Evolutionary conservation across 805 yeast genomes (phyloP), one percentile per base, ranked within the genome.

Genomic region (Ogataea angusta): DNA sequence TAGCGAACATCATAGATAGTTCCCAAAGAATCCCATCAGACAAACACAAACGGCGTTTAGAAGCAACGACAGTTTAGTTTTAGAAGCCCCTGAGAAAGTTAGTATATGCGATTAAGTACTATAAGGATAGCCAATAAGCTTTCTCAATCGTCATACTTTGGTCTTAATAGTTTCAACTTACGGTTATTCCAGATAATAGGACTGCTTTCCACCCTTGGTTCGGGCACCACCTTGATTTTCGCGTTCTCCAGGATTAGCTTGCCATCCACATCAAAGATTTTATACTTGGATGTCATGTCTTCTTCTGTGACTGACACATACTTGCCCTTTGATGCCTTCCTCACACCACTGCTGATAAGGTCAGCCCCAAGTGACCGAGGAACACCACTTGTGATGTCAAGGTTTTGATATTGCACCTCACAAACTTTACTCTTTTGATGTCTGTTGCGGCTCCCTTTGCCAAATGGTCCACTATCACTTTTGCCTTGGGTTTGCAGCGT

Each of bases 311-410:
- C 54, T 3, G 64, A 52, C 7, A 80, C 72, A 53, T 60, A 80
- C 42, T 62, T 61, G 0, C 91, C 91, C 34, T 55, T 60, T 8
- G 59, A 53, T 0, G 64, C 67, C 6, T 32, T 30, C n/a, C 64
- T 56, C 4, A 75, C 80, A 1, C 87, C 86, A 8, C 53, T 55
- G 21, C 64, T 63, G 29, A 82, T 70, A 36, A 80, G 55, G 0
- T 63, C 64, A 5, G 60, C 57, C 1, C 75, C 78, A 21, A 65
- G 38, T 4, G 64, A 67, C 30, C 50, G 43, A 12, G 83, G 82
- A n/a, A 76, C 50, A 0, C 74, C 72, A 10, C 53, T 53, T 0
- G 69, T 54, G 3, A 68, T 53, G 22, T 69, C 71, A 29, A 76
- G 49, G 51, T 73, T 75, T 10, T 61, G 62, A 48, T 75, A 76